Evolutionary conservation across 1,284 basidiomycete species (phyloP).

Genomic region (Waitea zeae): DNA sequence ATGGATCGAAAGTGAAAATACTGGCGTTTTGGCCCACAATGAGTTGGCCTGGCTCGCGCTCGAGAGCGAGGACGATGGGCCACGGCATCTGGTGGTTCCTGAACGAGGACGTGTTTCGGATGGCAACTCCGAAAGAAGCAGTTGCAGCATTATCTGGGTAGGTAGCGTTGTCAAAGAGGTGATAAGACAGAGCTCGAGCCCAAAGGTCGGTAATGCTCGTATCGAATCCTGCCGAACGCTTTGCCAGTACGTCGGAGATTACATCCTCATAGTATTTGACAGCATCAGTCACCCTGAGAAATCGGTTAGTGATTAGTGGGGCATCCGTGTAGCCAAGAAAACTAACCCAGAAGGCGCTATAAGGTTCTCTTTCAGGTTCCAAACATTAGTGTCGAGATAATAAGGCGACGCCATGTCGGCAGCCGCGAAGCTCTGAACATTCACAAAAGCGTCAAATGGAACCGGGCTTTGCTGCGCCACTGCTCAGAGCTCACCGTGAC

Average conservation of each 20-base stretch:
- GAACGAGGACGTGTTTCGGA: neutral
- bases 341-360: neutral
- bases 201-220: neutral
- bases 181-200: neutral
- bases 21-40: neutral
- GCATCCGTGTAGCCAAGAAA: too few relatives aligned
- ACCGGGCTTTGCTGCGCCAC: neutral
- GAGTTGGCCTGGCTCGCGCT: neutral
- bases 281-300: neutral
- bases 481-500: neutral
- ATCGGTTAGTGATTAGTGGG: too few relatives aligned
- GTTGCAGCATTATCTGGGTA: neutral
- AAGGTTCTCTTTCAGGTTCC: neutral
- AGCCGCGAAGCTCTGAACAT: neutral
- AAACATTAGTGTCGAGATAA: neutral
- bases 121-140: neutral
- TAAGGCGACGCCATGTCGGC: neutral
- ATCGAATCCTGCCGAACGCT: neutral
- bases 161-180: neutral
- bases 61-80: neutral
- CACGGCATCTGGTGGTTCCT: neutral
- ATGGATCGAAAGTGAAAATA: neutral
- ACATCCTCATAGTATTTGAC: neutral
- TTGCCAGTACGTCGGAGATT: neutral
- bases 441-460: too few relatives aligned